These are phyloP conservation scores for Pseudevernia furfuracea DNA, from an alignment of 495 filamentous ascomycete species.

Conservation along the genomic window DNA sequence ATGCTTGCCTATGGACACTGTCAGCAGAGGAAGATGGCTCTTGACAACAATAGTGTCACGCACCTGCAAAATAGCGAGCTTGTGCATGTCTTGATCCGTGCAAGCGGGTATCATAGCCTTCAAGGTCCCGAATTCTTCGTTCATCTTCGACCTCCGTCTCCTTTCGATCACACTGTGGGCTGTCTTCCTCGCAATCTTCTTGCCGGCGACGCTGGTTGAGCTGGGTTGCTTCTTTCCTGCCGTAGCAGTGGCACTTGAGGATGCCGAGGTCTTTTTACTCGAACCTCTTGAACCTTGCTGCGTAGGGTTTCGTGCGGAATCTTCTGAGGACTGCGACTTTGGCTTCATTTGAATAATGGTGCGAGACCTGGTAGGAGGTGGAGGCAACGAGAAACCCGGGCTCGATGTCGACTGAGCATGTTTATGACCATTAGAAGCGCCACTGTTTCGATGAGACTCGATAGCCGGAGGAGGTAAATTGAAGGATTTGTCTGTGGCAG, in stretches of 20 bases:
- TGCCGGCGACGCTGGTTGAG: slow-evolving; percentile 69
- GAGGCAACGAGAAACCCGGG: slow-evolving; percentile 69
- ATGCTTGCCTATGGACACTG: slow-evolving; percentile 66
- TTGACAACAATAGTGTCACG: slow-evolving; percentile 19
- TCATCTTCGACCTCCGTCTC: slow-evolving; percentile 91
- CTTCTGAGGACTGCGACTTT: slow-evolving; percentile 33
- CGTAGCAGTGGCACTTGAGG: slow-evolving; percentile 10
- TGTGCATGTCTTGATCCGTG: slow-evolving; percentile 88
- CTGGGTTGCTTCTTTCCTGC: slow-evolving; percentile 54
- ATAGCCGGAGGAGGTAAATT: slow-evolving; percentile 80
- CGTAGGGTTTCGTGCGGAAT: slow-evolving; percentile 19
- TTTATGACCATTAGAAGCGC: slow-evolving; percentile 31
- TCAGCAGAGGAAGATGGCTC: slow-evolving; percentile 1
- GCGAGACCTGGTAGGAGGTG: slow-evolving; percentile 82
- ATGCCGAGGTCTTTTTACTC: slow-evolving; percentile 28
- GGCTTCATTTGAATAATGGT: slow-evolving; percentile 98
- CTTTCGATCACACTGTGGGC: slow-evolving; percentile 94
- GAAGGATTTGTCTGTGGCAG: slow-evolving; percentile 55
- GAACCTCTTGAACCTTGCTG: slow-evolving; percentile 15
- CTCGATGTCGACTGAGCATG: slow-evolving; percentile 49
- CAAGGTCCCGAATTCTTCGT: slow-evolving; percentile 90
- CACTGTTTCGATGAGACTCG: slow-evolving; percentile 30
- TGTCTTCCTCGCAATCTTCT: slow-evolving; percentile 92
- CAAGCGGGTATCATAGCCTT: slow-evolving; percentile 97
- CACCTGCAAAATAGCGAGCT: slow-evolving; percentile 92